A percentile compares a stretch with the other conserved stretches of the same genome.
These are phyloP conservation scores for Corymbia maculata DNA, from an alignment of 345 rosid species.

Conservation along the genomic window DNA sequence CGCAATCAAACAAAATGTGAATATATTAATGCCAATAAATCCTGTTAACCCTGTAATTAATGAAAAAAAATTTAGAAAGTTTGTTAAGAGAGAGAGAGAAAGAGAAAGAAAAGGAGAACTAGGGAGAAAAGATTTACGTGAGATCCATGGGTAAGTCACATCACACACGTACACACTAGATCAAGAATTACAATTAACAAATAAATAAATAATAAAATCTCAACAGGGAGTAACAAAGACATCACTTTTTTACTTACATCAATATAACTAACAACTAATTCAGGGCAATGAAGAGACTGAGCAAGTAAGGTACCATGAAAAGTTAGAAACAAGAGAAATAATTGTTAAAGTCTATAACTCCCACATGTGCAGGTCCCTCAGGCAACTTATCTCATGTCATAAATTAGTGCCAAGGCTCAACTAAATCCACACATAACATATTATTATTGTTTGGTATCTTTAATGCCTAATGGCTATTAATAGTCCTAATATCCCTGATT, in stretches of 20 bases:
- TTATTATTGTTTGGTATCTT: background rate
- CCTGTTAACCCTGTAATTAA: background rate
- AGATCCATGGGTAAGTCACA: background rate
- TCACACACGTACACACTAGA: background rate
- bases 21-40: background rate
- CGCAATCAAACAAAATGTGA: background rate
- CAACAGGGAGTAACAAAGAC: background rate
- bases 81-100: background rate
- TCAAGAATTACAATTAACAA: background rate
- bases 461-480: background rate
- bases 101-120: background rate
- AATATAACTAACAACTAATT: background rate
- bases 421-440: background rate
- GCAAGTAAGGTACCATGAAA: background rate
- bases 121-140: background rate
- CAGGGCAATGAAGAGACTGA: background rate
- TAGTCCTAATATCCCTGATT: background rate
- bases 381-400: background rate
- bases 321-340: background rate
- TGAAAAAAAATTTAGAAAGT: background rate
- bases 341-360: background rate
- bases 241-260: background rate
- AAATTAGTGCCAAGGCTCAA: background rate
- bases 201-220: background rate
- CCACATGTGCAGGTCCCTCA: background rate